Evolutionary conservation across 2,329 filamentous ascomycete genomes (phyloP), one percentile per base, ranked within the genome.

Genomic region (Penicillium sp.): DNA sequence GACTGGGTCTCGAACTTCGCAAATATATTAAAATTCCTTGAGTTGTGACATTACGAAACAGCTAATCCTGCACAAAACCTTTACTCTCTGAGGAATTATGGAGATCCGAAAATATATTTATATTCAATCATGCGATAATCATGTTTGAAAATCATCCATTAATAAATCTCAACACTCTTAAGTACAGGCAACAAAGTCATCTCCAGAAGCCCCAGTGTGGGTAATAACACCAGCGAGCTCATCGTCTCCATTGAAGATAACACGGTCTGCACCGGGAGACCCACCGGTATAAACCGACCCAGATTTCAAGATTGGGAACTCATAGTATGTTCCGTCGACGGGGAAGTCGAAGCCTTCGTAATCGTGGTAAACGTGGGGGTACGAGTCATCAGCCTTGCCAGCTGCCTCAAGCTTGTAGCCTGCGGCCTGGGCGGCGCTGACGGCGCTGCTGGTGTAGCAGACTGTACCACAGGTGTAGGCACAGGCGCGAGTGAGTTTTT

Each of bases 201-300:
- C 86, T 8, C 86, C 86, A 50, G 80, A 84, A 19, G 88, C 87
- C 27, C 88, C 88, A 22, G 85, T 88, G 68, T 90, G 88, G 0
- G 88, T 90, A 60, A 90, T 88, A 27, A 82, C 77, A 37, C 86
- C 87, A 14, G 86, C 87, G 45, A 84, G 79, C 56, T 80, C 57
- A 64, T 86, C 83, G 16, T 73, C 59, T 0, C 68, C 77, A 68
- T 85, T 87, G 75, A 90, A 85, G 31, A 89, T 73, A 52, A 90
- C 84, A 49, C 88, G 84, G 69, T 90, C 87, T 19, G 88, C 75
- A 37, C 88, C 87, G 1, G 88, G 88, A 1, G 81, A 82, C 24
- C 85, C 84, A 48, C 86, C 86, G 56, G 69, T 79, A 68, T 86
- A 88, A 1, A 80, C 68, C 1, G 69, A 63, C 21, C 79, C 80